phyloP scores from a whole-genome alignment of 2,329 filamentous ascomycete species.

The Dryadomyces quercus-mongolicae region DNA sequence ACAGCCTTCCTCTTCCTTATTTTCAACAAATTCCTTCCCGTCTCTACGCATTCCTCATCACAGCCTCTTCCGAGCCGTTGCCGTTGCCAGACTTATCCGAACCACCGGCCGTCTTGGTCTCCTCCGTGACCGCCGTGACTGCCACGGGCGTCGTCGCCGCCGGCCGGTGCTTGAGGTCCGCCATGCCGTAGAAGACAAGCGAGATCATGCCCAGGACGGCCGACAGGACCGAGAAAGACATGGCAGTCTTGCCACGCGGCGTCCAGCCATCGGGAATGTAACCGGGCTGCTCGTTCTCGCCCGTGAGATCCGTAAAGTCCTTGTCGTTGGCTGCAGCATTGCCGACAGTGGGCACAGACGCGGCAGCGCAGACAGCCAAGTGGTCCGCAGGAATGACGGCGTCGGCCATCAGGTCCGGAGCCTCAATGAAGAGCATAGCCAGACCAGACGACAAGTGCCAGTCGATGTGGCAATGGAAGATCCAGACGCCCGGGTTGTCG shows the following conservation, averaged over 20 bases:
- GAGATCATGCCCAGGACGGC: constrained; percentile 57
- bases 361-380: constrained; percentile 39
- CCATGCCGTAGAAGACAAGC: constrained; percentile 55
- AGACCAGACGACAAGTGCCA: constrained; percentile 64
- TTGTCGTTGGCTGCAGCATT: constrained; percentile 18
- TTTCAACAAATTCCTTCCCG: not conserved
- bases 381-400: constrained; percentile 46
- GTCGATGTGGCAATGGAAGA: constrained; percentile 73
- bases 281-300: constrained; percentile 12
- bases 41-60: not conserved
- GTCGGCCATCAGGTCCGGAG: constrained; percentile 49
- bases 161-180: constrained; percentile 14
- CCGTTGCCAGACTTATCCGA: not conserved
- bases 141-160: not conserved
- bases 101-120: not conserved
- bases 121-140: too few relatives aligned
- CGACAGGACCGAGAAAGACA: constrained; percentile 58
- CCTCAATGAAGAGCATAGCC: constrained; percentile 51
- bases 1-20: not conserved
- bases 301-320: constrained; percentile 15
- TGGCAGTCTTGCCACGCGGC: constrained; percentile 55
- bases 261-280: constrained; percentile 33
- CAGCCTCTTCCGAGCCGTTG: not conserved
- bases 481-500: constrained; percentile 48
- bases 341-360: constrained; percentile 13